Percentiles rank a stretch among this genome's conserved stretches.
Evolutionary conservation across 306 rosid genomes (phyloP).

Genomic region (Comarum palustre): DNA sequence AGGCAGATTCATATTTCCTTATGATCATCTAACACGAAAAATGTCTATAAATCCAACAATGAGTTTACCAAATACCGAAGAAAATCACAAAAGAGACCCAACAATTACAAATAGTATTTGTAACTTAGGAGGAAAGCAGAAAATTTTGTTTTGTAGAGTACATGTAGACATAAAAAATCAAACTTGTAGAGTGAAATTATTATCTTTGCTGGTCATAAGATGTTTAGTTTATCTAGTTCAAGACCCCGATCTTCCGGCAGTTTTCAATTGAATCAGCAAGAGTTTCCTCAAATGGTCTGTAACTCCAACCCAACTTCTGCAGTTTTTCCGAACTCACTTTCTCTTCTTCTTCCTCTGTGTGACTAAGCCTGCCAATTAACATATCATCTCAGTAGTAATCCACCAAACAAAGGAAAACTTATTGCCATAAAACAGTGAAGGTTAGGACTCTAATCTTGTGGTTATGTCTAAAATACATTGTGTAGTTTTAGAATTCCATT

Average conservation of each 20-base stretch:
- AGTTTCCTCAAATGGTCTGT: slow-evolving; percentile 48
- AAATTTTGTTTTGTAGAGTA: too few species aligned
- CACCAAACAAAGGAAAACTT: not conserved
- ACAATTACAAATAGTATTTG: too few species aligned
- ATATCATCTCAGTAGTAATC: not conserved
- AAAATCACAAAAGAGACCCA: not conserved
- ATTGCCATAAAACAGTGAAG: not conserved
- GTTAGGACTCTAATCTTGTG: not conserved
- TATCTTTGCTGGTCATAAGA: not conserved
- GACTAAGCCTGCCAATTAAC: not conserved
- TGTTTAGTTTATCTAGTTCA: not conserved
- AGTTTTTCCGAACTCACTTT: slow-evolving; percentile 40
- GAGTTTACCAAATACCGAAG: not conserved
- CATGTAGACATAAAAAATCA: not conserved
- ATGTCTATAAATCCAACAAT: not conserved
- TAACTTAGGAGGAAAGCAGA: not conserved
- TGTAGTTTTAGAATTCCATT: too few species aligned
- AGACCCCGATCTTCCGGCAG: not conserved
- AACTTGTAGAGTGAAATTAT: not conserved
- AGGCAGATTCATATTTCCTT: too few species aligned
- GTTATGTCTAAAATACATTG: not conserved
- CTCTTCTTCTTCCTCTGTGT: not conserved
- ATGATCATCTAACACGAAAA: too few species aligned
- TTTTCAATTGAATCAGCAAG: slow-evolving; percentile 34
- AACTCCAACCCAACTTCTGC: slow-evolving; percentile 49